Conservation (phyloP, 164 flowering plant genomes). For the Vitis vinifera region DNA sequence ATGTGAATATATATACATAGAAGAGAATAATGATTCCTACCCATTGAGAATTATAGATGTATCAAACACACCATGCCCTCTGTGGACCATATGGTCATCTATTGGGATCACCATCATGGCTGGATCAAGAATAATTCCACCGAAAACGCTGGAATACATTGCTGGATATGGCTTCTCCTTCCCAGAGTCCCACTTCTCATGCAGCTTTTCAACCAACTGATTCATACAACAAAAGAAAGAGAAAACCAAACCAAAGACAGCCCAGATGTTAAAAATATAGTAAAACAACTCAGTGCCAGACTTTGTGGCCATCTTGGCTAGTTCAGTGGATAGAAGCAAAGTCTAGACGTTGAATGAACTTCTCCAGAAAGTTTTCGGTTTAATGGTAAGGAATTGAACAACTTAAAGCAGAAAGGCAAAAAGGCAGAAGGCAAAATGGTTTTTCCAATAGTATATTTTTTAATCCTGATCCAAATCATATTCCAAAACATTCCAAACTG, state of each 20-base stretch:
- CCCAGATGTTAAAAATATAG: not conserved
- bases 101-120: slow-evolving; percentile 89
- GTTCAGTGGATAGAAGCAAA: too few relatives aligned
- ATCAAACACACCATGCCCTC: slow-evolving; percentile 95
- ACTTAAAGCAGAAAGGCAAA: too few relatives aligned
- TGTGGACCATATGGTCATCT: slow-evolving; percentile 96
- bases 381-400: too few relatives aligned
- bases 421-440: too few relatives aligned
- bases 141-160: slow-evolving; percentile 80
- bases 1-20: not conserved
- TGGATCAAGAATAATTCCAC: slow-evolving; percentile 82
- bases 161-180: slow-evolving; percentile 75
- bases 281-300: too few relatives aligned
- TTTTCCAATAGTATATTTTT: too few relatives aligned
- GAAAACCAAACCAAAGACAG: not conserved
- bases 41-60: slow-evolving; percentile 76
- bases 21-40: slow-evolving; percentile 29
- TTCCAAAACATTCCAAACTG: not conserved
- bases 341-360: too few relatives aligned
- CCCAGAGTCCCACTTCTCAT: slow-evolving; percentile 53
- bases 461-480: too few relatives aligned
- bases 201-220: slow-evolving; percentile 75
- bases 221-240: not conserved
- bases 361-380: too few relatives aligned
- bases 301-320: too few relatives aligned